These are phyloP conservation scores for Paecilomyces sp. DNA, from an alignment of 2,329 filamentous ascomycete genomes.

Conservation along the genomic window DNA sequence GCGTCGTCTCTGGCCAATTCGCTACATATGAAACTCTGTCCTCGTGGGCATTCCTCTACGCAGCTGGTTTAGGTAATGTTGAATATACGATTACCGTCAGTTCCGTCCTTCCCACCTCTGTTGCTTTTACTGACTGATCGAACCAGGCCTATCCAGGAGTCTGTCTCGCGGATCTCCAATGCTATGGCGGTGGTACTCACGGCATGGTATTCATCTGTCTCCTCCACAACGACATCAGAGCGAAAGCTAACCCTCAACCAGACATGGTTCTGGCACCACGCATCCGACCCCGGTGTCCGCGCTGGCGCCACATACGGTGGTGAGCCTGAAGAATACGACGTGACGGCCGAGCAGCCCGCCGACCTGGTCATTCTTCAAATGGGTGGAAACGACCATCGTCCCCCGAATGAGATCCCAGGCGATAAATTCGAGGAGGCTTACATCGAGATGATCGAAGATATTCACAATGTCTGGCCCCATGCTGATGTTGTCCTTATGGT, in stretches of 20 bases:
- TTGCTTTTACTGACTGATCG: neutral
- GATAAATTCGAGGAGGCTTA: slow-evolving; percentile 34
- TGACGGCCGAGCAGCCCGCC: slow-evolving; percentile 19
- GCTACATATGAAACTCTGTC: slow-evolving; percentile 53
- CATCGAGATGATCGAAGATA: slow-evolving; percentile 32
- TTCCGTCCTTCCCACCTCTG: neutral
- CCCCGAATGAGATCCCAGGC: slow-evolving; percentile 33
- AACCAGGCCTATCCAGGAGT: slow-evolving; percentile 47
- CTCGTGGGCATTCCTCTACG: slow-evolving; percentile 50
- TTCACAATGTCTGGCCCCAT: slow-evolving; percentile 35
- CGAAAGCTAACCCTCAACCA: slow-evolving; percentile 9
- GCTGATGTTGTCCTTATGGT: slow-evolving; percentile 37
- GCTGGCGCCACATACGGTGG: slow-evolving; percentile 36
- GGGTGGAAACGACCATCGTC: slow-evolving; percentile 41
- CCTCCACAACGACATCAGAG: neutral
- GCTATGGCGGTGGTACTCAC: slow-evolving; percentile 47
- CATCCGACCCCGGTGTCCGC: slow-evolving; percentile 47
- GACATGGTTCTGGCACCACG: slow-evolving; percentile 52
- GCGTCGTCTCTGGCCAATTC: slow-evolving; percentile 50
- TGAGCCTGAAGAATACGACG: slow-evolving; percentile 21
- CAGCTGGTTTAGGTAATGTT: slow-evolving; percentile 50
- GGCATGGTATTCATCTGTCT: slow-evolving; percentile 31
- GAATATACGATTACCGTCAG: slow-evolving; percentile 49
- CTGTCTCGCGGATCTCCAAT: slow-evolving; percentile 49
- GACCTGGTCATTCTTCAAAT: slow-evolving; percentile 41